Base-by-base conservation (phyloP, 225 moss, liverwort and hornwort genomes). In the Bryoerythrophyllum caledonicum region DNA sequence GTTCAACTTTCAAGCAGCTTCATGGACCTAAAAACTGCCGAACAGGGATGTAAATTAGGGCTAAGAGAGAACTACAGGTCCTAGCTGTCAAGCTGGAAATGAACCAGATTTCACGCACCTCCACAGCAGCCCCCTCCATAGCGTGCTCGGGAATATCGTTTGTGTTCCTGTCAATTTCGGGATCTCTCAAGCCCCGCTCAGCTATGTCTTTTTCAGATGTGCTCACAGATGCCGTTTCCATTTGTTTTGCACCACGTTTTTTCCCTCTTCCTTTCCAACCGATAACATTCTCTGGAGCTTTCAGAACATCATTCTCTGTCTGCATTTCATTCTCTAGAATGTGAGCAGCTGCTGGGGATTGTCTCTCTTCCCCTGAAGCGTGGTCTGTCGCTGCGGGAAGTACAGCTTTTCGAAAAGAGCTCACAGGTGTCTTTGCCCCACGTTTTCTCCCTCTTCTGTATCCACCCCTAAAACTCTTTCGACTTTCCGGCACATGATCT, bases 51-150 rank as follows among this genome's bases (percentile, higher is more conserved):
- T 44, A 68, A 37, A 28, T 8, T 7, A 35, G 60, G 32, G 52
- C 60, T 5, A 26, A 55, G 23, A 40, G 62, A 67, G 41, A 74
- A 26, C 37, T 40, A 6, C 3, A 75, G 34, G 26, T 38, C 60
- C 52, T 49, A 81, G 61, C 66, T 71, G 15, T 58, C n/a, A 28
- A 61, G 71, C 61, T 38, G 27, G 30, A 24, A 48, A 24, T 61
- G 10, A 76, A 72, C 23, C 56, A 74, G 25, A 68, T 41, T 68
- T 79, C 49, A 70, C 83, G 26, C 51, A 90, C 90, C 87, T 90
- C 90, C 52, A 83, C 90, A 85, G 57, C 72, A 68, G 85, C 77
- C 57, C 81, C 90, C 40, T 83, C 62, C 41, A 52, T 8, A 53
- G 75, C 65, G 59, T 37, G 32, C 20, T 79, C 87, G 57, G 68